Evolutionary conservation across 163 green algal species (phyloP).

Genomic region (Scenedesmus sp.): DNA sequence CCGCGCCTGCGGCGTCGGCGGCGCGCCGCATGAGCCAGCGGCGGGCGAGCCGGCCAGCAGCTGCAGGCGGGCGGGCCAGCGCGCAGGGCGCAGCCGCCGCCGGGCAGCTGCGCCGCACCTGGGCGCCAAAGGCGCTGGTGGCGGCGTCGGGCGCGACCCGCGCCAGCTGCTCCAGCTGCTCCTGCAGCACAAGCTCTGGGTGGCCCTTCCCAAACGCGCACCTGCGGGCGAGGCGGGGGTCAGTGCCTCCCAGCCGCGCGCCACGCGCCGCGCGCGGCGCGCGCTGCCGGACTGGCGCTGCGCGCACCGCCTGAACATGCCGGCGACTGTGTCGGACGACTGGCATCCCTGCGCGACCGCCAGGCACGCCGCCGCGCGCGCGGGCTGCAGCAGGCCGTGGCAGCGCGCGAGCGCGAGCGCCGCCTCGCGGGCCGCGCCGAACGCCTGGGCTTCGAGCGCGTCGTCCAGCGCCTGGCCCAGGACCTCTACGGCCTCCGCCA

Average conservation of each 20-base stretch:
- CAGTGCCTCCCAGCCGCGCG: no score
- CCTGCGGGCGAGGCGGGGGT: conserved; percentile 1
- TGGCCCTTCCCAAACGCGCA: conserved; percentile 8
- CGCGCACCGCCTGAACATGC: neutral
- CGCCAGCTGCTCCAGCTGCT: conserved; percentile 22
- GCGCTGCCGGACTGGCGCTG: neutral
- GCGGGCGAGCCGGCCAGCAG: neutral
- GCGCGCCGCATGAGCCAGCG: neutral
- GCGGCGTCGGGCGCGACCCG: neutral
- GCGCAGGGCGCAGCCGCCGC: neutral
- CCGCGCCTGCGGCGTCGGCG: neutral
- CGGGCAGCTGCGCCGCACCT: neutral
- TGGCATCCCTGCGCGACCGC: conserved; percentile 20
- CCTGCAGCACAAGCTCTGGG: conserved; percentile 17
- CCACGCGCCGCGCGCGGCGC: no score
- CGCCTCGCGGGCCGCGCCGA: neutral
- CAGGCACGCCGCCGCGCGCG: neutral
- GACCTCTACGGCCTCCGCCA: neutral
- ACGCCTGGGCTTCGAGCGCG: neutral
- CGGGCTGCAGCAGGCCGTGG: conserved; percentile 12
- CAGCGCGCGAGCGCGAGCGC: conserved; percentile 5
- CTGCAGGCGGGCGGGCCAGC: neutral
- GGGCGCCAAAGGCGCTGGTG: neutral
- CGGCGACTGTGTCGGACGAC: neutral
- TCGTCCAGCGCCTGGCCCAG: conserved; percentile 7